Conservation (phyloP, 2,329 filamentous ascomycete species). For the Fusarium dimerum region DNA sequence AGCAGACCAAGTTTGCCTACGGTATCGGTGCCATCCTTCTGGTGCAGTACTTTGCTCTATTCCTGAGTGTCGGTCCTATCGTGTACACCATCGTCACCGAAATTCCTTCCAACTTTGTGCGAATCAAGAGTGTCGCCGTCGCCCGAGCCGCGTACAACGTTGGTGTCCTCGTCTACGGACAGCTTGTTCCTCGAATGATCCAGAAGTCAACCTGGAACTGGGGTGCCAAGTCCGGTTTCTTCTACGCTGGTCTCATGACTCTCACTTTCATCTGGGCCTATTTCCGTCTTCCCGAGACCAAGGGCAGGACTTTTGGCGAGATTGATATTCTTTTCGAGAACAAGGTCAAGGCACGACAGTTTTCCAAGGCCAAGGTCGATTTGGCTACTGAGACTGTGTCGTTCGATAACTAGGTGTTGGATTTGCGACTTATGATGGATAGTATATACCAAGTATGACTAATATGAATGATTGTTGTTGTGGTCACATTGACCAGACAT, state of each 20-base stretch:
- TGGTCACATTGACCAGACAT: too few relatives aligned
- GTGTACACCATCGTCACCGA: slow-evolving; percentile 79
- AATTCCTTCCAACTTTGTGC: slow-evolving; percentile 46
- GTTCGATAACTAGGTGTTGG: too few relatives aligned
- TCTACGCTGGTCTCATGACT: slow-evolving; percentile 46
- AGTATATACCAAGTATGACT: too few relatives aligned
- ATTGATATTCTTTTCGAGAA: slow-evolving; percentile 57
- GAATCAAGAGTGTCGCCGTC: slow-evolving; percentile 47
- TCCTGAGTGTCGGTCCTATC: slow-evolving; percentile 50
- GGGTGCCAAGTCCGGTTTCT: slow-evolving; percentile 49
- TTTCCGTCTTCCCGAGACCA: slow-evolving; percentile 57
- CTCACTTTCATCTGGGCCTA: slow-evolving; percentile 50
- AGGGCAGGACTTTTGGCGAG: slow-evolving; percentile 54
- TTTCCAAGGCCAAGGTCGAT: slow-evolving; percentile 34
- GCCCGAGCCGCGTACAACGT: slow-evolving; percentile 50
- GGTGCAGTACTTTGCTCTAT: slow-evolving; percentile 45
- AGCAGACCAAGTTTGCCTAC: slow-evolving; percentile 41
- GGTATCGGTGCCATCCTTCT: slow-evolving; percentile 47
- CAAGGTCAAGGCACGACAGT: slow-evolving; percentile 43
- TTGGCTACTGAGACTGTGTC: slow-evolving; percentile 2
- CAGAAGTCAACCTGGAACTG: slow-evolving; percentile 46
- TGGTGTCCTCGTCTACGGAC: slow-evolving; percentile 45
- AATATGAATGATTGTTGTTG: too few relatives aligned
- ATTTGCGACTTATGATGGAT: too few relatives aligned
- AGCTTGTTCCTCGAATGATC: slow-evolving; percentile 47